Evolutionary conservation across 2,329 filamentous ascomycete genomes (phyloP).

Genomic region (Seiridium cupressi): DNA sequence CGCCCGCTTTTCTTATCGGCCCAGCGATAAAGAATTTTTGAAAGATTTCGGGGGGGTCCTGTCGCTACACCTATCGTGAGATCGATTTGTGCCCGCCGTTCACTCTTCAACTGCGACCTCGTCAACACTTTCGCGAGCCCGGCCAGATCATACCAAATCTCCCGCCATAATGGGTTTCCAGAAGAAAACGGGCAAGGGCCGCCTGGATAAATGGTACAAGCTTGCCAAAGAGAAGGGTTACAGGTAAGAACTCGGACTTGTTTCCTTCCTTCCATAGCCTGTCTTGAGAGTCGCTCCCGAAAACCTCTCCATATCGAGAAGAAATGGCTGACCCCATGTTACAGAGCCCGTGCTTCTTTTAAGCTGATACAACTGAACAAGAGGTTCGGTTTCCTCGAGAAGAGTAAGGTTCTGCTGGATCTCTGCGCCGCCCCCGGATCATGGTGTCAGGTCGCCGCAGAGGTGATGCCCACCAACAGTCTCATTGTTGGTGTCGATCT

Average conservation of each 20-base stretch:
- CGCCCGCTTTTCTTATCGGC: neutral
- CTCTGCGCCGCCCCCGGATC: constrained; percentile 96
- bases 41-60: constrained; percentile 7
- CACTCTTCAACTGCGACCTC: neutral
- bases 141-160: constrained; percentile 2
- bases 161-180: constrained; percentile 77
- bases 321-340: too few species aligned
- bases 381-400: constrained; percentile 97
- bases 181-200: constrained; percentile 98
- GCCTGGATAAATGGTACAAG: constrained; percentile 98
- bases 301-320: too few species aligned
- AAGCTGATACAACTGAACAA: constrained; percentile 98
- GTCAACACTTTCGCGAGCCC: neutral
- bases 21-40: constrained; percentile 9
- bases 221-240: constrained; percentile 99
- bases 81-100: neutral
- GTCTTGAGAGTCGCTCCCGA: too few species aligned
- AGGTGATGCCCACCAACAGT: constrained; percentile 87
- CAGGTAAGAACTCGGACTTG: too few species aligned
- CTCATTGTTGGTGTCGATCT: constrained; percentile 95
- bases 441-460: constrained; percentile 95
- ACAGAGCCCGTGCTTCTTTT: constrained; percentile 87
- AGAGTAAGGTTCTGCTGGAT: constrained; percentile 94
- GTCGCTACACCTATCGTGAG: neutral
- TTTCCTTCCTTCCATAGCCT: constrained; percentile 5